Evolutionary conservation across 163 green algal species (phyloP), one percentile per base, ranked within the genome.

Genomic region (Scenedesmus sp.): DNA sequence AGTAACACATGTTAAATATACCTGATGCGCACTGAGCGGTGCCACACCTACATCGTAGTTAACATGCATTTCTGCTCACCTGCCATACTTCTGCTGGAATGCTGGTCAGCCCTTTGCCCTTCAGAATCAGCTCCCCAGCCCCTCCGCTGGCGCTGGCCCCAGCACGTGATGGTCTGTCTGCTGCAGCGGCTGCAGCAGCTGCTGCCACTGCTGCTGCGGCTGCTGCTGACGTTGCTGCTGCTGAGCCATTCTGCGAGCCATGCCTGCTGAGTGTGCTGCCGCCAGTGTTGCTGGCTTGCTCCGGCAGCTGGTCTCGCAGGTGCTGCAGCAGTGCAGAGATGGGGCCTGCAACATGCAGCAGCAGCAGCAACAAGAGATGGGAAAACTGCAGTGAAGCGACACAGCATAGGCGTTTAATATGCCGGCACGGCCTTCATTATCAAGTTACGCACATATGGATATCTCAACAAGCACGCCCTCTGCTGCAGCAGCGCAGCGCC

Each of bases 281-380:
- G 93, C 55, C 16, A 18, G 3, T 83, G 60, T 64, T 57, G 60
- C 67, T 86, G 56, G 73, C 66, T 62, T 73, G 76, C 54, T 94
- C 88, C 60, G 86, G 88, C 46, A 95, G 18, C 55, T 87, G 88
- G 6, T 87, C 85, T 0, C 77, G 66, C 46, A 96, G 90, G 79
- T 93, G 88, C 79, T 95, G 93, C 55, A 96, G 93, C 57, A 96
- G 90, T 6, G 34, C 62, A 4, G 91, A 94, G 52, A 94, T 91
- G 57, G 94, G 93, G 1, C 94, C 94, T 94, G 92, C 60, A 59
- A 6, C 57, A 52, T 57, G 4, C 18, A 9, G 23, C 23, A 66
- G 56, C 23, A 66, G 59, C n/a, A 52, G n/a, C 18, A 34, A 13
- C 34, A 46, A 46, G 34, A 46, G 34, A n/a, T 52, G 15, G 82